Base-by-base conservation (phyloP, 345 rosid species). In the Eutrema heterophyllum region DNA sequence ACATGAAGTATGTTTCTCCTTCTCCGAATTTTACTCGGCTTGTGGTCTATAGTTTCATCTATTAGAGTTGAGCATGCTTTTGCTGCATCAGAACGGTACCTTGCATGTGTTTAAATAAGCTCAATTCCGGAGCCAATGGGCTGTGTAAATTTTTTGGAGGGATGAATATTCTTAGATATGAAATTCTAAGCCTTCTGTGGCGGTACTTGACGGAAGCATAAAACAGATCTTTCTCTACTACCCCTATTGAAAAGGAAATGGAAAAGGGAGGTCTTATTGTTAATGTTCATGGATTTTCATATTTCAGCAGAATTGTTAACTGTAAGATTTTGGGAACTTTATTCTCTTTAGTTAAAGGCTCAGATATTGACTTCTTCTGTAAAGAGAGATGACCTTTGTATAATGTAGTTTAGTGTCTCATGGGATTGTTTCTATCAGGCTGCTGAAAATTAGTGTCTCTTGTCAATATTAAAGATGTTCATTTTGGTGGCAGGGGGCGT, bases 401-500 rank as follows among this genome's bases (percentile, higher is more conserved):
- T 40, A n/a, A 36, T 67, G 3, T 62, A 18, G 60, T 54, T 2
- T 46, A 44, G 56, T 52, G 53, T 43, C 16, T 61, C 49, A 15
- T 68, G 49, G 30, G 48, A 12, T 26, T 54, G 40, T 56, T 68
- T 38, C 21, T 32, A 40, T 29, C 63, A 67, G 27, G 48, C 48
- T 13, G 61, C 49, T 11, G 45, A 7, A 16, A n/a, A 40, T 15
- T 74, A 60, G 52, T 62, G 32, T 60, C 64, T 51, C 40, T 53
- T 46, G 12, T 15, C 38, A 49, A 8, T 7, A 41, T 3, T 56
- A 39, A 24, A 12, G 61, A 58, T 66, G 51, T 60, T 64, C 26
- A 9, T 80, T 55, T 83, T 73, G 49, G 68, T 72, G 72, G 60
- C 73, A 88, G 88, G 75, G 84, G 84, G 30, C 85, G 85, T 82